A percentile compares a stretch with the other conserved stretches of the same genome.
These are phyloP conservation scores for Suillus cothurnatus DNA, from an alignment of 768 basidiomycete species.

Conservation along the genomic window DNA sequence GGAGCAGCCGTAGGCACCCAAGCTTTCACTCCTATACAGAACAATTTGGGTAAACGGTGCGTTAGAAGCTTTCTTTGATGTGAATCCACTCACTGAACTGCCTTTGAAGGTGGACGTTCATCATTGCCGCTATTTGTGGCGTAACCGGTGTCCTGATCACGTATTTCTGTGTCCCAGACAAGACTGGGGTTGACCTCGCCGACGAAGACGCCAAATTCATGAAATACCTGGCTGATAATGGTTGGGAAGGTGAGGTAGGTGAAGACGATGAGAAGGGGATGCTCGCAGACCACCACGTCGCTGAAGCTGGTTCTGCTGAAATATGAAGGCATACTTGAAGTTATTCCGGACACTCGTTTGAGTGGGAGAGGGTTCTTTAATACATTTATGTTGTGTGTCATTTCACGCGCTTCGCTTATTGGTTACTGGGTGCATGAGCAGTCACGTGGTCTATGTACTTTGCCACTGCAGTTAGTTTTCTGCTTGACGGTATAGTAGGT, in stretches of 20 bases:
- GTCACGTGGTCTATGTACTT: slow-evolving; percentile 1
- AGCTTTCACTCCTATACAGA: slow-evolving; percentile 69
- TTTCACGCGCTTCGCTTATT: too few relatives aligned
- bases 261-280: slow-evolving; percentile 47
- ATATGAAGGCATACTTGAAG: slow-evolving; percentile 3
- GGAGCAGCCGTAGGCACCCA: slow-evolving; percentile 76
- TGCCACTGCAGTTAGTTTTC: slow-evolving; percentile 2
- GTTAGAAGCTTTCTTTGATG: slow-evolving; percentile 16
- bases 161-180: slow-evolving; percentile 69
- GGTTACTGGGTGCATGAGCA: too few relatives aligned
- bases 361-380: too few relatives aligned
- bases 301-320: slow-evolving; percentile 19
- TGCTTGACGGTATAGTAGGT: neutral
- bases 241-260: slow-evolving; percentile 67
- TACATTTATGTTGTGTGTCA: too few relatives aligned
- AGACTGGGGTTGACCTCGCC: slow-evolving; percentile 65
- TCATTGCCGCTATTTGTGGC: slow-evolving; percentile 70
- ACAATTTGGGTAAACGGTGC: slow-evolving; percentile 64
- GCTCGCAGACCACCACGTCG: slow-evolving; percentile 19
- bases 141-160: slow-evolving; percentile 63
- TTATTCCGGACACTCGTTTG: too few relatives aligned
- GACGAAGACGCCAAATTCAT: slow-evolving; percentile 67
- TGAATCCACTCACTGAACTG: neutral
- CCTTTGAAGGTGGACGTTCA: slow-evolving; percentile 59
- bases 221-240: slow-evolving; percentile 59